Evolutionary conservation across 1,284 basidiomycete genomes (phyloP).

Genomic region (Mrakiaceae sp.): DNA sequence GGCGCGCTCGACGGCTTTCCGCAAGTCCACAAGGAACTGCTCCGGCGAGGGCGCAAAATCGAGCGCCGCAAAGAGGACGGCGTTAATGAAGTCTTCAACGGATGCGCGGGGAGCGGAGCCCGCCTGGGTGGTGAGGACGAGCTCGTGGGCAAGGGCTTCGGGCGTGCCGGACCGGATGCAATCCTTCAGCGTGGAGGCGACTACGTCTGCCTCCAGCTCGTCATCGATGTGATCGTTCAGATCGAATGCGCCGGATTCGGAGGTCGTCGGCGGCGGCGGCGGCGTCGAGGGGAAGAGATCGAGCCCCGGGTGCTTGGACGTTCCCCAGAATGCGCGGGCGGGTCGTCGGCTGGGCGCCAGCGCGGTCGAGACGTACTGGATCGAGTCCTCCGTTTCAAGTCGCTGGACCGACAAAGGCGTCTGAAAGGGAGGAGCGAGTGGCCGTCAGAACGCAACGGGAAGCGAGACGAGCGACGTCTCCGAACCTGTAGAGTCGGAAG

Average conservation of each 20-base stretch:
- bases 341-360: constrained; percentile 4
- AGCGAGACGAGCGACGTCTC: neutral
- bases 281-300: constrained; percentile 24
- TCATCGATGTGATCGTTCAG: too few relatives aligned
- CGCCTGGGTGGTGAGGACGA: constrained; percentile 42
- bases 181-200: constrained; percentile 38
- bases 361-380: neutral
- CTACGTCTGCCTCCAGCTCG: neutral
- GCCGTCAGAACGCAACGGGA: too few relatives aligned
- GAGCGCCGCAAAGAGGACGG: constrained; percentile 30
- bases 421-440: neutral
- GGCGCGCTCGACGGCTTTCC: neutral
- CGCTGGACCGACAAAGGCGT: neutral
- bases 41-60: neutral
- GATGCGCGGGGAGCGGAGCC: too few relatives aligned
- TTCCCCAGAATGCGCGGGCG: constrained; percentile 55
- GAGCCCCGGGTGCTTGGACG: constrained; percentile 59
- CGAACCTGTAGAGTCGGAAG: neutral
- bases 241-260: too few relatives aligned
- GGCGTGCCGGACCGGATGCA: constrained; percentile 42
- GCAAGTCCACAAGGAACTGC: neutral
- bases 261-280: too few relatives aligned
- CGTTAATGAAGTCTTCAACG: constrained; percentile 39
- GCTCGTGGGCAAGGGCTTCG: constrained; percentile 65
- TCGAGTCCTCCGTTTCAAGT: constrained; percentile 2